A percentile compares a stretch with the other conserved stretches of the same genome.
Evolutionary conservation across 306 rosid species (phyloP).

Genomic region (Biancaea sappan): DNA sequence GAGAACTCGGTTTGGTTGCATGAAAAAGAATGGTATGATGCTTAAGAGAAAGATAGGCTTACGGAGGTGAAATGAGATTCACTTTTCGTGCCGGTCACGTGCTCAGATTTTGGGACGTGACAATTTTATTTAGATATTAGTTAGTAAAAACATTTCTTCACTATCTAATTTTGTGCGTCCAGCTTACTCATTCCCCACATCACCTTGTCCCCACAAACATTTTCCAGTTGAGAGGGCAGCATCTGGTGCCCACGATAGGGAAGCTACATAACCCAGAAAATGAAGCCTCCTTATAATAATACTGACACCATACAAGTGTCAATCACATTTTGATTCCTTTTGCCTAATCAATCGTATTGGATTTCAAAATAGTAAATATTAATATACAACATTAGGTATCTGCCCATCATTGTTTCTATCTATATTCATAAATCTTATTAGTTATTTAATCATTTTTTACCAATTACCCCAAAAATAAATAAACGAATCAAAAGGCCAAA

Average conservation of each 20-base stretch:
- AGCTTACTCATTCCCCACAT: constrained; percentile 20
- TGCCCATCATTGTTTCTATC: constrained; percentile 25
- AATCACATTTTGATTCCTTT: background rate
- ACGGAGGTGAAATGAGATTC: no score
- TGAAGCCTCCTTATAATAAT: background rate
- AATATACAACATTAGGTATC: background rate
- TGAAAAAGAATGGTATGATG: no score
- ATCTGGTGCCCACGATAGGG: constrained; percentile 47
- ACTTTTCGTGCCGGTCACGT: no score
- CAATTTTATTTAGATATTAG: no score
- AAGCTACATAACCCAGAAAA: background rate
- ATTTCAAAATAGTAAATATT: constrained; percentile 11
- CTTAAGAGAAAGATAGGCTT: no score
- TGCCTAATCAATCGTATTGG: constrained; percentile 30
- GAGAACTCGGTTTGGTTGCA: no score
- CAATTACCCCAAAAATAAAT: constrained; percentile 24
- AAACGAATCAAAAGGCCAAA: constrained; percentile 31
- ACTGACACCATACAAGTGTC: background rate
- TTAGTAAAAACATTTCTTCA: no score
- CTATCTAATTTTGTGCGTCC: constrained; percentile 19
- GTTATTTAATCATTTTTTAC: constrained; percentile 17
- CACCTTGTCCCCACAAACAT: constrained; percentile 35
- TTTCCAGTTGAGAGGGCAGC: constrained; percentile 17
- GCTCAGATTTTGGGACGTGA: no score
- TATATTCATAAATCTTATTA: constrained; percentile 61